Conservation (phyloP, 495 filamentous ascomycete genomes). For the Penicillium turbatum region DNA sequence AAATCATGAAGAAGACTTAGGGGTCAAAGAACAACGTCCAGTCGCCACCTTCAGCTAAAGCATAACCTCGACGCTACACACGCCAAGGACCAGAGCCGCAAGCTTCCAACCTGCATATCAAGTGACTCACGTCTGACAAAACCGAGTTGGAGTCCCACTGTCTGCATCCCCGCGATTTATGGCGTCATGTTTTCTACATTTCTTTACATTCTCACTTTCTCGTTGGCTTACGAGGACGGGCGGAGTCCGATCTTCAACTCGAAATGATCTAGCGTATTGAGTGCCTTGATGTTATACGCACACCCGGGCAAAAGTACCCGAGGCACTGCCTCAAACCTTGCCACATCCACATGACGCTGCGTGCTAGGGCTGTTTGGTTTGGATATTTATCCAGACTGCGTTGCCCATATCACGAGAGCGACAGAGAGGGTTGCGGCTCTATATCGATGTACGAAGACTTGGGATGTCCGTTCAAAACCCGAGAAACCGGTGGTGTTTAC, state of each 20-base stretch:
- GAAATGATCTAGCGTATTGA: slow-evolving; percentile 9
- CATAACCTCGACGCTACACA: not conserved
- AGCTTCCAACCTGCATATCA: slow-evolving; percentile 28
- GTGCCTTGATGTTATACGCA: slow-evolving; percentile 5
- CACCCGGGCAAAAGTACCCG: slow-evolving; percentile 16
- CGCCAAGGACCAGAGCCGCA: slow-evolving; percentile 3
- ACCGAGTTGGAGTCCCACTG: not conserved
- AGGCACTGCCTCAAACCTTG: slow-evolving; percentile 8
- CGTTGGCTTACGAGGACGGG: slow-evolving; percentile 13
- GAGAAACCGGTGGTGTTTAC: not conserved
- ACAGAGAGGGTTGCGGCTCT: not conserved
- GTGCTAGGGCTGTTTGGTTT: slow-evolving; percentile 5
- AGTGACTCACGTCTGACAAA: slow-evolving; percentile 24
- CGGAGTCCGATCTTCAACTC: slow-evolving; percentile 15
- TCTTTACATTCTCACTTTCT: not conserved
- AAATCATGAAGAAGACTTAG: not conserved
- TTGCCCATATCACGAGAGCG: not conserved
- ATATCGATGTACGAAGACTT: not conserved
- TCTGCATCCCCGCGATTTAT: not conserved
- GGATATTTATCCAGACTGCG: slow-evolving; percentile 6
- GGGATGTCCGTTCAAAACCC: not conserved
- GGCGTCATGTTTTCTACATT: slow-evolving; percentile 16
- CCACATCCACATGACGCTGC: slow-evolving; percentile 10
- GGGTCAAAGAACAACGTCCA: not conserved
- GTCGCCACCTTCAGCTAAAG: not conserved